Percentiles rank a stretch among this genome's conserved stretches.
Conservation (phyloP, 805 yeast species). For the Dipodascus geniculatus region DNA sequence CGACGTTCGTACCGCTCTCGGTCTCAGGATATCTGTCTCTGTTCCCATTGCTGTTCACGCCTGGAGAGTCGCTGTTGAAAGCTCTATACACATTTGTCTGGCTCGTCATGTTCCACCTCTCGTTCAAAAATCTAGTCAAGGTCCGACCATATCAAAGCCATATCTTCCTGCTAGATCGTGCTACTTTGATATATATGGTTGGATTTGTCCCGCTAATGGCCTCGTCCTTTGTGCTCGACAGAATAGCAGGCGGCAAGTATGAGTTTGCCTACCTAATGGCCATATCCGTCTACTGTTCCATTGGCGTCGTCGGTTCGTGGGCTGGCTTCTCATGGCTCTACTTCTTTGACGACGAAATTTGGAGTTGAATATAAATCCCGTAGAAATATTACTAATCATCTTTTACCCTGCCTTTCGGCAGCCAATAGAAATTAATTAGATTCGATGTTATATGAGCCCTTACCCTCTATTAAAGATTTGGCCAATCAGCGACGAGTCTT, state of each 20-base stretch:
- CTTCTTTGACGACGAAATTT: slow-evolving; percentile 54
- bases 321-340: slow-evolving; percentile 81
- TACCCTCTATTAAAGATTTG: not conserved
- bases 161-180: slow-evolving; percentile 55
- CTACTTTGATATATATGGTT: slow-evolving; percentile 52
- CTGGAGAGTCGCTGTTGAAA: slow-evolving; percentile 72
- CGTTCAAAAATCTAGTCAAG: slow-evolving; percentile 43
- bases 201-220: slow-evolving; percentile 57
- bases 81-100: slow-evolving; percentile 69
- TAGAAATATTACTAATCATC: not conserved
- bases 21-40: slow-evolving; percentile 78
- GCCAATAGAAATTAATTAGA: not conserved
- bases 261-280: slow-evolving; percentile 74
- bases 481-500: not conserved
- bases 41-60: slow-evolving; percentile 75
- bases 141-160: slow-evolving; percentile 19
- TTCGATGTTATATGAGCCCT: not conserved
- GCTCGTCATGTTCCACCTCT: slow-evolving; percentile 66
- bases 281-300: slow-evolving; percentile 72
- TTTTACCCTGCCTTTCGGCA: not conserved
- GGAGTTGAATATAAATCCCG: slow-evolving; percentile 6
- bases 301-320: slow-evolving; percentile 83
- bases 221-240: slow-evolving; percentile 43
- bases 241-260: slow-evolving; percentile 36
- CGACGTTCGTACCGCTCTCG: slow-evolving; percentile 58